These are phyloP conservation scores for Colletotrichum sp. DNA, from an alignment of 2,329 filamentous ascomycete species.

Conservation along the genomic window DNA sequence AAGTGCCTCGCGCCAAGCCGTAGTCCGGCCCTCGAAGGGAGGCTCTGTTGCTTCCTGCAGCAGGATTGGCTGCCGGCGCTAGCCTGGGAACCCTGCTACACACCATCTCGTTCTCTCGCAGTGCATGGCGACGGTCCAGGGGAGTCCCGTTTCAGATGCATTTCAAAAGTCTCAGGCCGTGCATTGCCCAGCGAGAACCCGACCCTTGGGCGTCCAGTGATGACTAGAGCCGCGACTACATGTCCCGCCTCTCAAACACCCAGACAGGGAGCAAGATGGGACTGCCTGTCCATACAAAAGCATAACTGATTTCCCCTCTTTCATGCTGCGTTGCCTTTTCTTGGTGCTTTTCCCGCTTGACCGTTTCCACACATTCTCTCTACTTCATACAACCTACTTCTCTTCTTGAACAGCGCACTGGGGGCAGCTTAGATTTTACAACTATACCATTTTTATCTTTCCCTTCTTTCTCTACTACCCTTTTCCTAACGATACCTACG, in stretches of 20 bases:
- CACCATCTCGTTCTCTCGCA: conserved; percentile 17
- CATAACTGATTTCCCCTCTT: conserved; percentile 17
- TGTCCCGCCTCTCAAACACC: conserved; percentile 20
- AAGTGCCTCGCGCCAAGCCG: conserved; percentile 4
- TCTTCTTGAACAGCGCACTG: conserved; percentile 21
- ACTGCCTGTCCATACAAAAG: conserved; percentile 19
- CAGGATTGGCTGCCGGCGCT: conserved; percentile 22
- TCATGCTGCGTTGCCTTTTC: conserved; percentile 19
- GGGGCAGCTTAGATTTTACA: conserved; percentile 16
- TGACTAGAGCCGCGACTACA: conserved; percentile 14
- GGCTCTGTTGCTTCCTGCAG: conserved; percentile 2
- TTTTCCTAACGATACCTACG: neutral
- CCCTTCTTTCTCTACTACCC: neutral
- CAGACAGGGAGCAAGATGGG: conserved; percentile 12
- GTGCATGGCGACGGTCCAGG: conserved; percentile 31
- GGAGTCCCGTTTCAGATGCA: conserved; percentile 39
- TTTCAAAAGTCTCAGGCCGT: conserved; percentile 33
- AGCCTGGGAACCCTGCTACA: conserved; percentile 8
- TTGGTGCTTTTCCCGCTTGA: conserved; percentile 8
- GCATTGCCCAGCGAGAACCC: conserved; percentile 12
- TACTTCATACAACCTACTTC: neutral
- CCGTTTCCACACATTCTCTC: neutral
- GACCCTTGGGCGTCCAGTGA: conserved; percentile 13
- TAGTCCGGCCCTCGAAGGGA: neutral
- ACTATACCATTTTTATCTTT: conserved; percentile 4